Percentiles rank a stretch among this genome's conserved stretches.
These are phyloP conservation scores for Dendrocalamus latiflorus DNA, from an alignment of 202 grass and related monocot genomes.

Conservation along the genomic window DNA sequence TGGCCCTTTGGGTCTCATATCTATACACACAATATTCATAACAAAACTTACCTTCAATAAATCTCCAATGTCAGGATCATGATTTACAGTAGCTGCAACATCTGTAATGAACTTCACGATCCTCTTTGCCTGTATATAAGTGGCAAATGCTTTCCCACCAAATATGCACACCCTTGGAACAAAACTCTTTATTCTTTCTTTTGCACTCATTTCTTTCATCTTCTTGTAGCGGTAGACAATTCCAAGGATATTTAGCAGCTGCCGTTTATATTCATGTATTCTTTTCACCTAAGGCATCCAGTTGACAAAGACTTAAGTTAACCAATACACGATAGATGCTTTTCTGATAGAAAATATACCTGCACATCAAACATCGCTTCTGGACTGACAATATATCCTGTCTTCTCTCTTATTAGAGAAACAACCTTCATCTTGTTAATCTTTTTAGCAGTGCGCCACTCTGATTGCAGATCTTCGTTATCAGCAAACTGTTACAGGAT, in stretches of 20 bases:
- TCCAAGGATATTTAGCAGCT: slow-evolving; percentile 92
- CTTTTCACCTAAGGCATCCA: slow-evolving; percentile 72
- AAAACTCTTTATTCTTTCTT: slow-evolving; percentile 69
- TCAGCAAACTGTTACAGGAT: slow-evolving; percentile 71
- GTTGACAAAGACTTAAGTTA: neutral
- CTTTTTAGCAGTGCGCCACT: slow-evolving; percentile 76
- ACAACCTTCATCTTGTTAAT: slow-evolving; percentile 78
- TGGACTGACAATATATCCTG: slow-evolving; percentile 90
- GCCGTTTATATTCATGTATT: slow-evolving; percentile 97
- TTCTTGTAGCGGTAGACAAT: slow-evolving; percentile 98
- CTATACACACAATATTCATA: too few species aligned
- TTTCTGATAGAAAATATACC: slow-evolving; percentile 49
- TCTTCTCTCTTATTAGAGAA: slow-evolving; percentile 86
- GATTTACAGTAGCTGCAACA: too few species aligned
- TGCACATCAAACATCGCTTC: slow-evolving; percentile 99
- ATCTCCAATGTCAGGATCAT: too few species aligned
- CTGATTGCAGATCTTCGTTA: slow-evolving; percentile 76
- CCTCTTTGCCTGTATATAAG: too few species aligned
- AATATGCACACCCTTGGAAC: slow-evolving; percentile 96
- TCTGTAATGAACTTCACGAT: too few species aligned
- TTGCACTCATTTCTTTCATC: slow-evolving; percentile 90
- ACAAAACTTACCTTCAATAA: too few species aligned
- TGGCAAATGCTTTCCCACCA: slow-evolving; percentile 98
- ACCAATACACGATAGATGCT: neutral
- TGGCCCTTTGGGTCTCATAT: too few species aligned